These are phyloP conservation scores for Pythium scleroteichum DNA, from an alignment of 352 stramenopile species.

Conservation along the genomic window DNA sequence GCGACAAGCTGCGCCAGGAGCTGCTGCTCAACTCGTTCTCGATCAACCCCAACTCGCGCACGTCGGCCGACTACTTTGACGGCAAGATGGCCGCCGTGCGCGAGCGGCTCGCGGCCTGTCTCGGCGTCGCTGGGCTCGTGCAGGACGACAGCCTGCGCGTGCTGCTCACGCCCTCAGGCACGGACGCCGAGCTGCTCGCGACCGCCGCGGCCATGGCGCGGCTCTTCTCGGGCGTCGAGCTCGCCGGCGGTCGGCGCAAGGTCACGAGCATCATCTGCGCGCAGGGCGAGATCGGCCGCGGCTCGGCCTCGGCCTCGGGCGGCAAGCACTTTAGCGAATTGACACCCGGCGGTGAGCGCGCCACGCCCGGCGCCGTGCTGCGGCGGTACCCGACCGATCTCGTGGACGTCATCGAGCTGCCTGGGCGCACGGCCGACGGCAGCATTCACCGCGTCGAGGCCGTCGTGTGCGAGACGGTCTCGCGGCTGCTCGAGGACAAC, in stretches of 20 bases:
- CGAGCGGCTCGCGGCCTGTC: constrained; percentile 54
- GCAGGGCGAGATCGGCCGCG: constrained; percentile 81
- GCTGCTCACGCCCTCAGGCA: constrained; percentile 81
- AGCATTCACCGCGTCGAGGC: constrained; percentile 52
- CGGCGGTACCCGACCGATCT: constrained; percentile 59
- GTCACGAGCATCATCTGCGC: constrained; percentile 86
- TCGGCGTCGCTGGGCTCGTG: constrained; percentile 59
- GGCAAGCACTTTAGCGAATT: constrained; percentile 84
- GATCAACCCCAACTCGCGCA: constrained; percentile 80
- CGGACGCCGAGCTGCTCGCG: constrained; percentile 84
- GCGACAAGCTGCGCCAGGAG: constrained; percentile 68
- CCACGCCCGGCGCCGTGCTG: constrained; percentile 42
- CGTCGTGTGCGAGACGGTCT: constrained; percentile 43
- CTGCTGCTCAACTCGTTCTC: constrained; percentile 79
- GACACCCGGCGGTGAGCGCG: constrained; percentile 66
- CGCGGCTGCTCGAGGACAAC: constrained; percentile 42
- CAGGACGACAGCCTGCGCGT: constrained; percentile 51
- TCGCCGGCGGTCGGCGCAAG: constrained; percentile 38
- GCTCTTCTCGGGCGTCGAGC: constrained; percentile 49
- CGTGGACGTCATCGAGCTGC: constrained; percentile 66
- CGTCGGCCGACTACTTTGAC: constrained; percentile 63
- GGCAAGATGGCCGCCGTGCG: constrained; percentile 63
- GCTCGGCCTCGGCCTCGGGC: constrained; percentile 70
- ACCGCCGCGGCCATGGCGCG: constrained; percentile 69
- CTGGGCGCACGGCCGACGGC: constrained; percentile 55